These are phyloP conservation scores for Gracilaria gracilis DNA, from an alignment of 23 red algal species.

Conservation along the genomic window DNA sequence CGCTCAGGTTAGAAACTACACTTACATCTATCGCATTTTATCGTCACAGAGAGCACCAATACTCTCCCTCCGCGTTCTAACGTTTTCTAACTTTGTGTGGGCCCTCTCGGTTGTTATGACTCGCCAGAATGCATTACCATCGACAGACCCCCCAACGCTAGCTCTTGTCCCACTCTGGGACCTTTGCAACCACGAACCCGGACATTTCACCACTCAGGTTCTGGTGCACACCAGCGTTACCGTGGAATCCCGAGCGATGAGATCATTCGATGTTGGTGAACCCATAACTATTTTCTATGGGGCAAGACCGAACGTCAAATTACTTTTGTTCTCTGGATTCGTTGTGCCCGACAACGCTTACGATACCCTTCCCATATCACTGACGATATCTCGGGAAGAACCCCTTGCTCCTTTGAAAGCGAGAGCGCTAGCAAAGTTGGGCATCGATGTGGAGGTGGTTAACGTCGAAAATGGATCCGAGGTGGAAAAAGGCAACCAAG, in stretches of 20 bases:
- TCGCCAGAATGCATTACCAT: slow-evolving; percentile 68
- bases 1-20: slow-evolving; percentile 65
- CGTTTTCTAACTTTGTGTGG: slow-evolving; percentile 66
- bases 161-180: slow-evolving; percentile 85
- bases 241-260: slow-evolving; percentile 78
- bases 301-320: slow-evolving; percentile 52
- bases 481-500: not conserved
- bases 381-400: not conserved
- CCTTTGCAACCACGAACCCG: slow-evolving; percentile 74
- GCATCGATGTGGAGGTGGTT: slow-evolving; percentile 12
- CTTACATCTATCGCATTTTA: slow-evolving; percentile 44
- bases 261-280: slow-evolving; percentile 50
- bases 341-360: slow-evolving; percentile 51
- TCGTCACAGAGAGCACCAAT: slow-evolving; percentile 1
- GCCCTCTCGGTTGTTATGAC: slow-evolving; percentile 76
- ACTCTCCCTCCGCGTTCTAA: slow-evolving; percentile 26
- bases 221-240: slow-evolving; percentile 8
- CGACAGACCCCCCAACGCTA: slow-evolving; percentile 5
- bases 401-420: slow-evolving; percentile 19
- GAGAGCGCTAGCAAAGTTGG: slow-evolving; percentile 18
- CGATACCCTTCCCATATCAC: slow-evolving; percentile 22
- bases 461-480: not conserved
- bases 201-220: slow-evolving; percentile 52
- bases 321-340: slow-evolving; percentile 78
- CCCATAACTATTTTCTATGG: slow-evolving; percentile 81